Evolutionary conservation across 2,329 filamentous ascomycete genomes (phyloP).

Genomic region (Bipolaris gigantea): DNA sequence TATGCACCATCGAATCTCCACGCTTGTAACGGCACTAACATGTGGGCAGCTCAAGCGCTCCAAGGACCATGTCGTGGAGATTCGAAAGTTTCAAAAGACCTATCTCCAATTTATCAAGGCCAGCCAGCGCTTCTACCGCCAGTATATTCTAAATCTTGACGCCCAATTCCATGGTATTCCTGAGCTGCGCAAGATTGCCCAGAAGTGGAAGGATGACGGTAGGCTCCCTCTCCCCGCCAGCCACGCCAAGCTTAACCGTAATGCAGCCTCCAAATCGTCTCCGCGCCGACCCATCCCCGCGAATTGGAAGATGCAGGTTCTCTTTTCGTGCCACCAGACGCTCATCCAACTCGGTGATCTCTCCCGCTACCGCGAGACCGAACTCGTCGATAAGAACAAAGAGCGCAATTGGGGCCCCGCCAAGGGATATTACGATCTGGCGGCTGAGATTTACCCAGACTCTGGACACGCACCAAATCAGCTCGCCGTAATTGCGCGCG

Average conservation of each 20-base stretch:
- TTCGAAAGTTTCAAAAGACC: constrained; percentile 77
- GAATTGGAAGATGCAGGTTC: constrained; percentile 61
- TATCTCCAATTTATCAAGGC: constrained; percentile 86
- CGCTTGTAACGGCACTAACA: constrained; percentile 8
- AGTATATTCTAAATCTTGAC: constrained; percentile 77
- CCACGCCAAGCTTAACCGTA: constrained; percentile 42
- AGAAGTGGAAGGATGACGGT: constrained; percentile 45
- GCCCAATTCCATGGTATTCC: constrained; percentile 59
- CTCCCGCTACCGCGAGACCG: constrained; percentile 77
- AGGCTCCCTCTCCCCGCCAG: constrained; percentile 4
- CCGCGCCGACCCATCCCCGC: constrained; percentile 44
- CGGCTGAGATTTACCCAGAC: constrained; percentile 73
- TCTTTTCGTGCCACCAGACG: constrained; percentile 77
- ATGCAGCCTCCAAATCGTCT: constrained; percentile 34
- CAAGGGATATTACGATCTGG: constrained; percentile 81
- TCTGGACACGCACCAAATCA: constrained; percentile 88
- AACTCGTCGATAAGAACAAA: constrained; percentile 68
- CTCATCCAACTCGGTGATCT: constrained; percentile 88
- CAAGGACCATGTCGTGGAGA: constrained; percentile 61
- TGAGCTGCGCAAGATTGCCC: constrained; percentile 61
- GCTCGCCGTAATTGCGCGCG: constrained; percentile 80
- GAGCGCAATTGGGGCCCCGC: constrained; percentile 77
- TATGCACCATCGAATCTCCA: constrained; percentile 5
- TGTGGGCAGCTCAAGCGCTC: constrained; percentile 49
- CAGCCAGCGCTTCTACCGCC: constrained; percentile 85